phyloP scores from a whole-genome alignment of 2,329 filamentous ascomycete genomes.

The Alternaria arborescens region DNA sequence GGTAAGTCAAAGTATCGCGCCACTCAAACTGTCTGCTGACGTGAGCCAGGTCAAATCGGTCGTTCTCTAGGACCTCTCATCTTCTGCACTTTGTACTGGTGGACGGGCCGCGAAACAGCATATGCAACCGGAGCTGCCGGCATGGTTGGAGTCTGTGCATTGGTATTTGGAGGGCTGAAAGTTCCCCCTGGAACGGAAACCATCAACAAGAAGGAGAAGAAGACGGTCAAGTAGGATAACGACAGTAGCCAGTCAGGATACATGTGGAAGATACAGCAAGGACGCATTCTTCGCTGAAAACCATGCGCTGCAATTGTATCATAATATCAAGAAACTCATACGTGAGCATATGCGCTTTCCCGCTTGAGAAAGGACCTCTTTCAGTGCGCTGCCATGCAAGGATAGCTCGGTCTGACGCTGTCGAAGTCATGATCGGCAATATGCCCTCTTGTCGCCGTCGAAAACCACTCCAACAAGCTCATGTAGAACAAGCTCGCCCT shows the following conservation, averaged over 20 bases:
- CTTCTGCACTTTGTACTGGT: slow-evolving; percentile 98
- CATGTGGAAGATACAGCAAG: neutral
- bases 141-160: slow-evolving; percentile 75
- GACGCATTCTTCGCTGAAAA: neutral
- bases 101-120: slow-evolving; percentile 87
- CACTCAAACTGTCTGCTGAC: slow-evolving; percentile 20
- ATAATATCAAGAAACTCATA: neutral
- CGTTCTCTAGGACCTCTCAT: slow-evolving; percentile 85
- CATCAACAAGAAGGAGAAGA: slow-evolving; percentile 35
- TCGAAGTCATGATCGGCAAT: neutral
- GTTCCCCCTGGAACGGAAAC: slow-evolving; percentile 61
- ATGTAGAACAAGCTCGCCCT: neutral
- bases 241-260: neutral
- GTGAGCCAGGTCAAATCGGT: slow-evolving; percentile 77
- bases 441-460: neutral
- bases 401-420: neutral
- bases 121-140: slow-evolving; percentile 83
- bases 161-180: slow-evolving; percentile 77
- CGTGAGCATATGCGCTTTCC: neutral
- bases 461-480: neutral
- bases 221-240: slow-evolving; percentile 10
- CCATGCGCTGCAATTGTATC: neutral
- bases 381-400: neutral
- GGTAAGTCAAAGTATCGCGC: slow-evolving; percentile 41
- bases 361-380: neutral